Conservation (phyloP, 2,329 filamentous ascomycete genomes). For the Aspergillus transmontanensis region DNA sequence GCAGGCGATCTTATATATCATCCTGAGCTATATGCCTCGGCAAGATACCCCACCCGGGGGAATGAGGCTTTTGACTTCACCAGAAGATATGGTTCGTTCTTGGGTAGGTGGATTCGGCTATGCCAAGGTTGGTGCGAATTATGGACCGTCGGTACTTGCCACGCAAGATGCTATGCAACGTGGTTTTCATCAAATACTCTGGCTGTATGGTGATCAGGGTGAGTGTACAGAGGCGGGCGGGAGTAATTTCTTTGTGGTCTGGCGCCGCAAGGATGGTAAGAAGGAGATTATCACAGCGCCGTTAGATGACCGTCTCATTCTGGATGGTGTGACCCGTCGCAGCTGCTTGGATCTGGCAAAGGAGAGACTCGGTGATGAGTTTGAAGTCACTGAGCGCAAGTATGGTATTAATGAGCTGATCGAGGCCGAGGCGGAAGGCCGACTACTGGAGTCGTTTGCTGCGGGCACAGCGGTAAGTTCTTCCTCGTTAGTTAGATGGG, state of each 20-base stretch:
- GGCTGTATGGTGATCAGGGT: slow-evolving; percentile 75
- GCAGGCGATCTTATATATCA: slow-evolving; percentile 42
- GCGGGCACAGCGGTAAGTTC: slow-evolving; percentile 68
- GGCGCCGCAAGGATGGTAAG: slow-evolving; percentile 55
- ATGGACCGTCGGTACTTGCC: slow-evolving; percentile 76
- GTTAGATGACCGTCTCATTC: slow-evolving; percentile 75
- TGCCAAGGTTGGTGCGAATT: slow-evolving; percentile 88
- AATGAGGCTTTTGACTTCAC: slow-evolving; percentile 63
- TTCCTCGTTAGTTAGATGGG: too few relatives aligned
- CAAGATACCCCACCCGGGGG: not conserved
- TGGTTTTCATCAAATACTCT: slow-evolving; percentile 86
- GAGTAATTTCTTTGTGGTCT: slow-evolving; percentile 84
- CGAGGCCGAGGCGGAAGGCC: slow-evolving; percentile 68
- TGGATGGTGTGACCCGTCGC: slow-evolving; percentile 78
- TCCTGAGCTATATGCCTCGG: slow-evolving; percentile 61
- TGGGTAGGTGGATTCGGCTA: slow-evolving; percentile 90
- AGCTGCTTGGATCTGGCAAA: slow-evolving; percentile 72
- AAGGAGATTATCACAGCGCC: slow-evolving; percentile 77
- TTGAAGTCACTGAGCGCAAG: slow-evolving; percentile 76
- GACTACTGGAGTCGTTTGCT: slow-evolving; percentile 77
- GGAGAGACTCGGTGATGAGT: slow-evolving; percentile 58
- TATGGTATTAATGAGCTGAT: slow-evolving; percentile 77
- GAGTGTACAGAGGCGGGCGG: slow-evolving; percentile 85
- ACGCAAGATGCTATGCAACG: slow-evolving; percentile 69
- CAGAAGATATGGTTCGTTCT: slow-evolving; percentile 78